These are phyloP conservation scores for Cymbopogon citratus DNA, from an alignment of 176 grass and related monocot species.

Conservation along the genomic window DNA sequence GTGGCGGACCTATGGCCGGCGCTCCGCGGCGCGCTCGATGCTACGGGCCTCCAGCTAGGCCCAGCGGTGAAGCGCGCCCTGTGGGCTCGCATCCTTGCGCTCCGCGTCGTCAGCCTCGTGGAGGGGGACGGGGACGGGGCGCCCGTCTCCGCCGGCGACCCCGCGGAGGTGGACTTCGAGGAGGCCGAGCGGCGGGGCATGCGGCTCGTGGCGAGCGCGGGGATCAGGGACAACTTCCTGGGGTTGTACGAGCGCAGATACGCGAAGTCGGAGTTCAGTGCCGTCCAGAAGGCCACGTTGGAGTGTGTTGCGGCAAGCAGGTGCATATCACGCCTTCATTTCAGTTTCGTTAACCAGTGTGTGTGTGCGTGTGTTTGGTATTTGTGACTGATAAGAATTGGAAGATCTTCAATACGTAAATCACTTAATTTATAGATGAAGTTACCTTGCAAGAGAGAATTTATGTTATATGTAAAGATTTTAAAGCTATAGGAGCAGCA, in stretches of 20 bases:
- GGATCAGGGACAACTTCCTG: conserved; percentile 71
- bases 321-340: conserved; percentile 12
- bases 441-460: not conserved
- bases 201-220: conserved; percentile 52
- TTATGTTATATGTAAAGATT: not conserved
- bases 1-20: conserved; percentile 49
- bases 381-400: conserved; percentile 1
- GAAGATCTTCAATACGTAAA: conserved; percentile 4
- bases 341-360: not conserved
- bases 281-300: conserved; percentile 48
- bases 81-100: conserved; percentile 60
- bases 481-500: not conserved
- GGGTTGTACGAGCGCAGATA: conserved; percentile 79
- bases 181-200: conserved; percentile 51
- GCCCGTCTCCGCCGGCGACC: conserved; percentile 38
- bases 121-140: conserved; percentile 40
- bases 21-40: conserved; percentile 35
- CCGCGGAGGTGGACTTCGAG: conserved; percentile 41
- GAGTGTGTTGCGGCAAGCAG: conserved; percentile 73
- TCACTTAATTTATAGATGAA: not conserved
- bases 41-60: conserved; percentile 38
- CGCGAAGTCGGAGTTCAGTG: conserved; percentile 52
- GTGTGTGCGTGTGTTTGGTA: not conserved
- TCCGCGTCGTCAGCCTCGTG: conserved; percentile 52
- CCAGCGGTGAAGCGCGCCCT: conserved; percentile 46